phyloP scores from a whole-genome alignment of 2,329 filamentous ascomycete genomes.

The Claviceps lovelessii region DNA sequence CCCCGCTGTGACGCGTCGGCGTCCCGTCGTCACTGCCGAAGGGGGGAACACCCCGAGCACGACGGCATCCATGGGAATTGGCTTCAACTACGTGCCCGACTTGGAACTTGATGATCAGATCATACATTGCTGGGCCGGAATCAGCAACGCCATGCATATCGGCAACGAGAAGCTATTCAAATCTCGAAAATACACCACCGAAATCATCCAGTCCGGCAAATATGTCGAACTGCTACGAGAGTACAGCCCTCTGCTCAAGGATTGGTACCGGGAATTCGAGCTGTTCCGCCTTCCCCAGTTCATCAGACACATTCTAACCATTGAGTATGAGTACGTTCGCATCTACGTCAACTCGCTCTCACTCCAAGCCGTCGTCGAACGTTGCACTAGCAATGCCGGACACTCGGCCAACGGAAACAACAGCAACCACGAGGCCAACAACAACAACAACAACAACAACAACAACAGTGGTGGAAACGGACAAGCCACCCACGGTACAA shows the following conservation, averaged over 20 bases:
- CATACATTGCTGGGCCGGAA: constrained; percentile 82
- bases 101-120: constrained; percentile 54
- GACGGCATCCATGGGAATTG: constrained; percentile 31
- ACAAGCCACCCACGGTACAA: constrained; percentile 13
- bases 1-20: constrained; percentile 37
- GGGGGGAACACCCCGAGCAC: constrained; percentile 49
- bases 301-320: constrained; percentile 64
- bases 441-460: background rate
- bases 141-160: constrained; percentile 82
- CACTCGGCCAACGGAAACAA: constrained; percentile 25
- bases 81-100: constrained; percentile 53
- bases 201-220: constrained; percentile 71
- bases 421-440: background rate
- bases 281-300: constrained; percentile 53
- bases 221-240: constrained; percentile 71
- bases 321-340: constrained; percentile 90
- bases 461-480: constrained; percentile 10
- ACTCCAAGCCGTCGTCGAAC: constrained; percentile 85
- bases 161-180: constrained; percentile 82
- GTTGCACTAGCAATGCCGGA: constrained; percentile 64
- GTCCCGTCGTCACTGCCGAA: constrained; percentile 30
- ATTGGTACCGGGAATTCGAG: constrained; percentile 75
- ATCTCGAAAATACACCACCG: constrained; percentile 73
- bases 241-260: constrained; percentile 62
- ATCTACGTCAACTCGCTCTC: constrained; percentile 92